Conservation (phyloP, 2,329 filamentous ascomycete genomes). For the Seiridium unicorne region DNA sequence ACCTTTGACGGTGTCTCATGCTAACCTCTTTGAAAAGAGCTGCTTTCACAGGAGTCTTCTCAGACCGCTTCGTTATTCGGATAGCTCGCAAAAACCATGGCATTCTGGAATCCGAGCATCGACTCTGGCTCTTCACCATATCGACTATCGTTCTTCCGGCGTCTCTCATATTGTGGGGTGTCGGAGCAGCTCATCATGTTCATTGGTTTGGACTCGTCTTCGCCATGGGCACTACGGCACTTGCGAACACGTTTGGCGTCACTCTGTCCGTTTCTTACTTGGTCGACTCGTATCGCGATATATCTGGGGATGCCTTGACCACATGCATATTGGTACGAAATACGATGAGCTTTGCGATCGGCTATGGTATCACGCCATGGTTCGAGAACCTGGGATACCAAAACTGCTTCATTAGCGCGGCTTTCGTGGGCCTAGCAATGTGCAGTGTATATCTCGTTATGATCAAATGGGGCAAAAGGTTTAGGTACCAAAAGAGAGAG, state of each 20-base stretch:
- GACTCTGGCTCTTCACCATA: constrained; percentile 36
- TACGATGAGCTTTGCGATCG: constrained; percentile 36
- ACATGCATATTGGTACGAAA: constrained; percentile 39
- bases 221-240: constrained; percentile 34
- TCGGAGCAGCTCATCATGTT: constrained; percentile 31
- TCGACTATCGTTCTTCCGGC: constrained; percentile 24
- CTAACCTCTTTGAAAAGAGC: constrained; percentile 9
- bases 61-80: constrained; percentile 36
- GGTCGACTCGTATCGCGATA: constrained; percentile 39
- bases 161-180: constrained; percentile 27
- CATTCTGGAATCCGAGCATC: constrained; percentile 39
- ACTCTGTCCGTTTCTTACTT: constrained; percentile 37
- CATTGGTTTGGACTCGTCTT: constrained; percentile 42
- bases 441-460: constrained; percentile 27
- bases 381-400: constrained; percentile 38
- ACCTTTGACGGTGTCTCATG: neutral
- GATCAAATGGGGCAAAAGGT: constrained; percentile 27
- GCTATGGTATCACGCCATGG: constrained; percentile 45
- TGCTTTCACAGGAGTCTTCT: constrained; percentile 31
- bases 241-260: constrained; percentile 31
- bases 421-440: constrained; percentile 27
- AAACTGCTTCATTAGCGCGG: constrained; percentile 39
- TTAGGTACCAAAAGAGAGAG: constrained; percentile 23
- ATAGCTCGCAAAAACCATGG: constrained; percentile 38
- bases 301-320: constrained; percentile 36